Evolutionary conservation across 257 asterid genomes (phyloP).

Genomic region (Plectranthus barbatus): DNA sequence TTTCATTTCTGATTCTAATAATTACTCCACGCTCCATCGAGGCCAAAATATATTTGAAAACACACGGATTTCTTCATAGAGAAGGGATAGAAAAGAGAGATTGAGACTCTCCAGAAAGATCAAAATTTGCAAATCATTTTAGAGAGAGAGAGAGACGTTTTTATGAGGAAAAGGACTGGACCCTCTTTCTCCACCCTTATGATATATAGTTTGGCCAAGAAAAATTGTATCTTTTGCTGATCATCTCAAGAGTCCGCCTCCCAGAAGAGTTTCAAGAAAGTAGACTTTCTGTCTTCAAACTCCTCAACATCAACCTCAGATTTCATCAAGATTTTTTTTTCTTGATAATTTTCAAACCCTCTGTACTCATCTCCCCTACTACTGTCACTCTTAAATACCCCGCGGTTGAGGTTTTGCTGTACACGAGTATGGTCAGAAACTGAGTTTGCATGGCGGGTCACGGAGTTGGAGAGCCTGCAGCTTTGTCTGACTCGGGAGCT

Average conservation of each 20-base stretch:
- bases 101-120: too few relatives aligned
- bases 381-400: neutral
- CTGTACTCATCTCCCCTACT: neutral
- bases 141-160: neutral
- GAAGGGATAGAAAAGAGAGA: slow-evolving; percentile 3
- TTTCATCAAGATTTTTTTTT: too few relatives aligned
- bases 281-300: slow-evolving; percentile 17
- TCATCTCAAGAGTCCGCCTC: slow-evolving; percentile 10
- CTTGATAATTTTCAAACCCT: neutral
- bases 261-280: slow-evolving; percentile 9
- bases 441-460: slow-evolving; percentile 75
- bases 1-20: slow-evolving; percentile 26
- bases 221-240: slow-evolving; percentile 35
- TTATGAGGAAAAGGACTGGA: slow-evolving; percentile 22
- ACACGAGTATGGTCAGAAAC: slow-evolving; percentile 35
- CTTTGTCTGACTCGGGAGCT: slow-evolving; percentile 41
- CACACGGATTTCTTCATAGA: slow-evolving; percentile 39
- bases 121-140: too few relatives aligned
- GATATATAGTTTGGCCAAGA: slow-evolving; percentile 23
- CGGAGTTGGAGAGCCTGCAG: slow-evolving; percentile 43
- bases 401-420: neutral
- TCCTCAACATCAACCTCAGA: slow-evolving; percentile 4
- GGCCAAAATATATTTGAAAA: slow-evolving; percentile 22
- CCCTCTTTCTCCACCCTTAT: neutral
- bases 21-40: neutral